Evolutionary conservation across 2,329 filamentous ascomycete genomes (phyloP), one percentile per base, ranked within the genome.

Genomic region (Myriosclerotinia duriaeana): DNA sequence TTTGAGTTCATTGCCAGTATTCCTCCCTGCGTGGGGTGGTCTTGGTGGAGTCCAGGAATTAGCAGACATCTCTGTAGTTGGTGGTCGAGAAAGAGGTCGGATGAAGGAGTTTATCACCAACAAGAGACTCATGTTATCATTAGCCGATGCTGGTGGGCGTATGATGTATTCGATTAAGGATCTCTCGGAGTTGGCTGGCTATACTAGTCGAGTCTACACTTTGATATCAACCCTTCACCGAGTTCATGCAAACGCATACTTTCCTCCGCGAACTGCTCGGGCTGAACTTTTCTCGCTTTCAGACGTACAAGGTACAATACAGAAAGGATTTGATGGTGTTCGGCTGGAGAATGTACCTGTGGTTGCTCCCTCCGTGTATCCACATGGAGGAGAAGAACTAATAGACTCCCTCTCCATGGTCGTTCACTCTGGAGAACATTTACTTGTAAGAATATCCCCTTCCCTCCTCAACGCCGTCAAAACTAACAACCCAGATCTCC

Each of bases 111-210:
- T 99, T 79, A 97, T 99, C 79, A 99, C 95, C 15, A 99, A 99
- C 80, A 98, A 99, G 79, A 88, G 95, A 5, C 88, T 99, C 50
- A 98, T 99, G 95, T 85, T 99, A 42, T 98, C 94, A 20, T 85
- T 99, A 48, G 95, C 95, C 12, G 95, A 99, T 78, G 95, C 95
- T 1, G 95, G 95, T 67, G 94, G 94, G 36, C 87, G 95, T 56
- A 97, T 99, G 92, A 99, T 99, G 95, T 99, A 99, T 81, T 95
- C 91, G 69, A 96, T 99, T 82, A 99, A 99, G 79, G 96, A 99
- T 75, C 86, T 99, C 46, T 93, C 93, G 1, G 95, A 99, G 77
- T 83, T 99, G 44, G 95, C 95, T 6, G 95, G 95, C 30, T 96
- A 98, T 80, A 99, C 95, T 0, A 97, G 92, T 67, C 88, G 95